These are phyloP conservation scores for Mycena epipterygia DNA, from an alignment of 768 basidiomycete species.

Conservation along the genomic window DNA sequence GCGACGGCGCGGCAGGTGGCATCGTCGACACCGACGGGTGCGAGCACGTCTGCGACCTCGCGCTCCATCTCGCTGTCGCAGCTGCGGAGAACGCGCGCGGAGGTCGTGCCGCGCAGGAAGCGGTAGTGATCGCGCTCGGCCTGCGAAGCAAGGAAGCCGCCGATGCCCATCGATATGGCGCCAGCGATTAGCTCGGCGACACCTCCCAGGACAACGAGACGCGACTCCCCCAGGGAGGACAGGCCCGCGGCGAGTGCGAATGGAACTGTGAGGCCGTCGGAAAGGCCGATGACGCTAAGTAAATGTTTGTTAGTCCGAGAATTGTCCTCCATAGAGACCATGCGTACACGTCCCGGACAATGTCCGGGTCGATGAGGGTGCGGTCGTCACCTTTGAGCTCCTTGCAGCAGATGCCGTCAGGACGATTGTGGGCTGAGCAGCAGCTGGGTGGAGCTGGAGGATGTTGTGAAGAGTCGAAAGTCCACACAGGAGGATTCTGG, in stretches of 20 bases:
- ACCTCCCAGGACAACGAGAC: constrained; percentile 94
- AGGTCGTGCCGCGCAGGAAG: constrained; percentile 81
- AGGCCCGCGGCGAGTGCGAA: constrained; percentile 93
- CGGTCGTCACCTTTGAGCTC: constrained; percentile 89
- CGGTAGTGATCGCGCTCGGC: constrained; percentile 96
- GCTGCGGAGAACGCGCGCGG: constrained; percentile 84
- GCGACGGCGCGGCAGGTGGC: constrained; percentile 85
- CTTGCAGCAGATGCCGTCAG: constrained; percentile 87
- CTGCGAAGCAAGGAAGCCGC: constrained; percentile 97
- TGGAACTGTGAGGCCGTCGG: constrained; percentile 91
- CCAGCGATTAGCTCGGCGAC: constrained; percentile 97
- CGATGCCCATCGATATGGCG: constrained; percentile 98
- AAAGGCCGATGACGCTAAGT: constrained; percentile 92
- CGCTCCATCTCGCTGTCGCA: constrained; percentile 97
- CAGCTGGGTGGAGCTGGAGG: neutral
- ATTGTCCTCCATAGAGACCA: constrained; percentile 28
- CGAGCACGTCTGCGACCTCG: constrained; percentile 90
- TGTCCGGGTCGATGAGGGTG: constrained; percentile 86
- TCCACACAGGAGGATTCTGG: neutral
- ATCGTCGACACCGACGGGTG: constrained; percentile 92
- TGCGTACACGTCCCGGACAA: constrained; percentile 89
- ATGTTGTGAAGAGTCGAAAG: neutral
- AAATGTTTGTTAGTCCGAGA: too few species aligned
- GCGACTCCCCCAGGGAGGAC: constrained; percentile 89
- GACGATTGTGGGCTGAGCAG: constrained; percentile 66